Base-by-base conservation (phyloP, 2,329 filamentous ascomycete species). In the Cercospora sojina region DNA sequence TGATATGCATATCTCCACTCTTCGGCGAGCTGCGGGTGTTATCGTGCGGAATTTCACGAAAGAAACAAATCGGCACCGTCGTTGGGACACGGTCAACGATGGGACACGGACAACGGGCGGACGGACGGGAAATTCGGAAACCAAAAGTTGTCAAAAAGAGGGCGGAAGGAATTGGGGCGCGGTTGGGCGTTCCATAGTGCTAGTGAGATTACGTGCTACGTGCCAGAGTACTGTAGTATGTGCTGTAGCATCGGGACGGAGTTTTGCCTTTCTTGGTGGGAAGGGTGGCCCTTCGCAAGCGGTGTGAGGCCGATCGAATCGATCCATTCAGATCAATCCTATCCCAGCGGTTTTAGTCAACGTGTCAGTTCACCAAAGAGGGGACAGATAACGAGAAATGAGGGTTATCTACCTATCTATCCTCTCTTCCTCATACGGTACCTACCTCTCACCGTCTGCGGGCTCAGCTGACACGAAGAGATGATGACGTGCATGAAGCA, bases 1-100 rank as follows among this genome's bases (percentile, higher is more conserved):
- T 43, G 55, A 43, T 55, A 32, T 51, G 64, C 59, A 66, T 41
- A 41, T 66, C 62, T 66, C 41, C 49, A 18, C 35, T 55, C 25
- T 27, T 59, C 29, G 59, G 53, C 38, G 59, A n/a, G 59, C 57
- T 23, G 32, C 20, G 43, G 18, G 43, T 49, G 18, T 49, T 25
- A 49, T 49, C 43, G 20, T 5, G 4, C 18, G 43, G 43, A 20
- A 18, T 49, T 10, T 49, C 43, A 25, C 23, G 38, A 32, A 59
- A 13, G 18, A 35, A 16, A 47, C 56, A 56, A 61, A 41, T 55
- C 27, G 49, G 25, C 55, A 55, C 20, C 18, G n/a, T 27, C 32
- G 60, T 51, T 53, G 32, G 43, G 59, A 32, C 53, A 58, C 16
- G 59, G 27, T 49, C 32, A 57, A 62, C 47, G 43, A 49, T 23